phyloP scores from a whole-genome alignment of 257 asterid genomes.

The Plantago elongata region DNA sequence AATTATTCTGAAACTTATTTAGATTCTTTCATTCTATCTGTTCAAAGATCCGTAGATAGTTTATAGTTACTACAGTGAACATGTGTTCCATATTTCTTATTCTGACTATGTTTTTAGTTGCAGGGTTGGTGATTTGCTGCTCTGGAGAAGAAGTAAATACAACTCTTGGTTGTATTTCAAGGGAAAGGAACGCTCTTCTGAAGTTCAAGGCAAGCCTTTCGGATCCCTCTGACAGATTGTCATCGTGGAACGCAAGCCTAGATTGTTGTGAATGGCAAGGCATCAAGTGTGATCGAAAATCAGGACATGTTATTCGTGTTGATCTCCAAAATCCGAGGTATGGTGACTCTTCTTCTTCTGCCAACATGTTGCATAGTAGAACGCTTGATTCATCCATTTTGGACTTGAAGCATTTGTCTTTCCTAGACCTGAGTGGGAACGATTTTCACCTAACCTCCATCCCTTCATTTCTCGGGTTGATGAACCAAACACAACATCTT shows the following conservation, averaged over 20 bases:
- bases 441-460: not conserved
- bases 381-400: not conserved
- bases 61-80: not conserved
- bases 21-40: too few relatives aligned
- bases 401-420: slow-evolving; percentile 2
- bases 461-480: slow-evolving; percentile 6
- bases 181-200: not conserved
- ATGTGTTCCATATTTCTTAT: not conserved
- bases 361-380: not conserved
- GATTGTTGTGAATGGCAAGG: slow-evolving; percentile 8
- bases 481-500: slow-evolving; percentile 4
- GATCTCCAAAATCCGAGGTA: not conserved
- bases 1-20: too few relatives aligned
- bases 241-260: not conserved
- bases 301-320: not conserved
- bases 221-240: slow-evolving; percentile 1
- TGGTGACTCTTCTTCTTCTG: not conserved
- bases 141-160: not conserved
- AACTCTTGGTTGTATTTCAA: not conserved
- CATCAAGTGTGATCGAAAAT: not conserved
- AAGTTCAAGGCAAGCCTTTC: slow-evolving; percentile 5
- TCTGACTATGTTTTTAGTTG: not conserved
- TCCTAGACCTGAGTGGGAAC: not conserved
- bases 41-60: too few relatives aligned
- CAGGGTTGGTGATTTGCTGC: not conserved